phyloP scores from a whole-genome alignment of 306 rosid genomes.

The Inga laurina region DNA sequence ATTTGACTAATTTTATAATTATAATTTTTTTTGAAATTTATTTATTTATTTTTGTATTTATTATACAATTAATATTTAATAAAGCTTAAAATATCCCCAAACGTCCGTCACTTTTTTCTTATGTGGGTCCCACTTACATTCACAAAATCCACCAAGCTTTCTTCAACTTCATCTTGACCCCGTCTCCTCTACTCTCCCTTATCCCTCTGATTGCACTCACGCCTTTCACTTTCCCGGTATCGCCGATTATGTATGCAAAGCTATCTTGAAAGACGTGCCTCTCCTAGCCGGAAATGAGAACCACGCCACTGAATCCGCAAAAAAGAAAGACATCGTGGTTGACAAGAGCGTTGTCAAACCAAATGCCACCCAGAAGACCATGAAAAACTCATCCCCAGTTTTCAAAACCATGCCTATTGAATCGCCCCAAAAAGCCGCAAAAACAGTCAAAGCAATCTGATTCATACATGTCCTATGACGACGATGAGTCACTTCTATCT shows the following conservation, averaged over 20 bases:
- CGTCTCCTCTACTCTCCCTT: too few species aligned
- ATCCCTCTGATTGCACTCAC: constrained; percentile 61
- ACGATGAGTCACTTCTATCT: constrained; percentile 71
- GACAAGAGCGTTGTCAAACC: not conserved
- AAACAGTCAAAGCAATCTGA: constrained; percentile 32
- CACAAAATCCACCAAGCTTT: too few species aligned
- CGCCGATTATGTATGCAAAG: constrained; percentile 63
- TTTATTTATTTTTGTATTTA: too few species aligned
- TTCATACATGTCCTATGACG: constrained; percentile 53
- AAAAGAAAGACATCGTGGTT: constrained; percentile 20
- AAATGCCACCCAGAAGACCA: constrained; percentile 28
- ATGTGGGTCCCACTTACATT: too few species aligned
- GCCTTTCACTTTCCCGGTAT: constrained; percentile 94
- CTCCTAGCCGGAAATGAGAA: constrained; percentile 69
- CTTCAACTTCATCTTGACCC: too few species aligned
- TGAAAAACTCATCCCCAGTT: constrained; percentile 29
- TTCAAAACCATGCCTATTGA: constrained; percentile 27
- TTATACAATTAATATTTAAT: too few species aligned
- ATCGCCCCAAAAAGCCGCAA: not conserved
- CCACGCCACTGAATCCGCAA: constrained; percentile 23
- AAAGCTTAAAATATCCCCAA: too few species aligned
- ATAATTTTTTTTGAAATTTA: too few species aligned
- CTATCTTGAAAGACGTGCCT: constrained; percentile 85
- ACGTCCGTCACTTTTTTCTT: too few species aligned
- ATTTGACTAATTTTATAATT: too few species aligned